These are phyloP conservation scores for Aspergillus campestris DNA, from an alignment of 495 filamentous ascomycete genomes.

Conservation along the genomic window DNA sequence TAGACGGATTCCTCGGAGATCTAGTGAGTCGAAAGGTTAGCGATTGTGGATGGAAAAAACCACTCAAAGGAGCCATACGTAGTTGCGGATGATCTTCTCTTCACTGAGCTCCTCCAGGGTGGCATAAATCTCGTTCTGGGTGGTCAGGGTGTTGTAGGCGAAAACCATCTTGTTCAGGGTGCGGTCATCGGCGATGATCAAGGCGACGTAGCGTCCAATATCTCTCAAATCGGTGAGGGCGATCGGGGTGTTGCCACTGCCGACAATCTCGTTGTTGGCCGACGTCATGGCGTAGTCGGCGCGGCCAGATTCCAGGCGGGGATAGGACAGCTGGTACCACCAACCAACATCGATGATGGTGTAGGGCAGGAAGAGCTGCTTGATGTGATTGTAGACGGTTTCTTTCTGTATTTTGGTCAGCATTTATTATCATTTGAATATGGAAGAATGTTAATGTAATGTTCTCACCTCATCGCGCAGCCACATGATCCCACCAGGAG, in stretches of 20 bases:
- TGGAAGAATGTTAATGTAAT: no score
- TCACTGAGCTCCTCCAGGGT: constrained; percentile 44
- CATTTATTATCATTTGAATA: no score
- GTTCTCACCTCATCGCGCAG: constrained; percentile 41
- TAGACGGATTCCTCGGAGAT: constrained; percentile 37
- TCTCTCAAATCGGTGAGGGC: constrained; percentile 46
- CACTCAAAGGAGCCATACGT: constrained; percentile 31
- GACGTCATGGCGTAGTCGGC: constrained; percentile 43
- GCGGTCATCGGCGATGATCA: constrained; percentile 45
- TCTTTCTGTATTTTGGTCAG: no score
- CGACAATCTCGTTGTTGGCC: constrained; percentile 38
- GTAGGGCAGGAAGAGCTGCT: constrained; percentile 44
- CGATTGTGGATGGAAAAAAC: neutral
- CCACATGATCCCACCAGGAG: constrained; percentile 40
- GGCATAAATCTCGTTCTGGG: constrained; percentile 41
- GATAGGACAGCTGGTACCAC: constrained; percentile 50
- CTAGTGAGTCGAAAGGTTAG: constrained; percentile 15
- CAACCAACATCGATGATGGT: constrained; percentile 55
- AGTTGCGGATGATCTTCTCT: constrained; percentile 43
- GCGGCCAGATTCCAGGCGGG: constrained; percentile 42
- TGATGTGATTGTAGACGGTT: constrained; percentile 46
- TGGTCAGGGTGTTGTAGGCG: constrained; percentile 41
- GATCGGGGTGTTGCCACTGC: constrained; percentile 40
- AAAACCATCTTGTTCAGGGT: constrained; percentile 52
- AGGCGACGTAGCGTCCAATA: constrained; percentile 47